These are phyloP conservation scores for Suillus variegatus DNA, from an alignment of 768 basidiomycete species.

Conservation along the genomic window DNA sequence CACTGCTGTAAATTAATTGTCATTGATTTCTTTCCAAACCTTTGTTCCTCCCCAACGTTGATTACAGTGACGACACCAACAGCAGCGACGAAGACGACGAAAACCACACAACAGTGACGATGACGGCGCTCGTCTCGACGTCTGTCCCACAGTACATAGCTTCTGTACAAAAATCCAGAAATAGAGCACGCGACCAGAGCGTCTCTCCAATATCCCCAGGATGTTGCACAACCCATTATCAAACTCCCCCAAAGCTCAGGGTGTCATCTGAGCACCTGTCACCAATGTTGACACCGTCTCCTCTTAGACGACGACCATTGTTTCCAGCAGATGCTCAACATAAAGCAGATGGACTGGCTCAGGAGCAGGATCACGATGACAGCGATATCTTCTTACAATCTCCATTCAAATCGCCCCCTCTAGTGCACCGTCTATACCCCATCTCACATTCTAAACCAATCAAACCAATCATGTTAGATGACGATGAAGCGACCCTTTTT, in stretches of 20 bases:
- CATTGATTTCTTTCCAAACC: slow-evolving; percentile 10
- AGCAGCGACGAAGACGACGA: slow-evolving; percentile 12
- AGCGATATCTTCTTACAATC: slow-evolving; percentile 54
- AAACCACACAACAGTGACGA: slow-evolving; percentile 18
- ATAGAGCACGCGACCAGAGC: slow-evolving; percentile 28
- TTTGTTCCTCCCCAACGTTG: slow-evolving; percentile 22
- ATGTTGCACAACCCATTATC: slow-evolving; percentile 32
- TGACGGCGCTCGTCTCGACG: slow-evolving; percentile 29
- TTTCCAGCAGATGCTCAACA: slow-evolving; percentile 29
- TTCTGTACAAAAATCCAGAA: slow-evolving; percentile 26
- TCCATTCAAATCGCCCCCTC: slow-evolving; percentile 49
- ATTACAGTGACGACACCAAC: slow-evolving; percentile 22
- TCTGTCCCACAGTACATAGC: slow-evolving; percentile 35
- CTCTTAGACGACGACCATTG: slow-evolving; percentile 48
- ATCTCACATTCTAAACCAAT: slow-evolving; percentile 24
- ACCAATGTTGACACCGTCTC: slow-evolving; percentile 67
- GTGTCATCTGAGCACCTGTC: slow-evolving; percentile 45
- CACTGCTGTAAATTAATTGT: slow-evolving; percentile 15
- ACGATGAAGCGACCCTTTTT: slow-evolving; percentile 61
- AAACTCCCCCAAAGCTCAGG: slow-evolving; percentile 36
- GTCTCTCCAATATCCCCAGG: slow-evolving; percentile 34
- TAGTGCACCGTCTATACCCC: slow-evolving; percentile 43
- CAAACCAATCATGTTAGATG: slow-evolving; percentile 34
- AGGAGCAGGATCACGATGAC: slow-evolving; percentile 39
- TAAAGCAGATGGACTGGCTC: slow-evolving; percentile 29